Evolutionary conservation across 352 stramenopile genomes (phyloP).

Genomic region (Aphanomyces invadans): DNA sequence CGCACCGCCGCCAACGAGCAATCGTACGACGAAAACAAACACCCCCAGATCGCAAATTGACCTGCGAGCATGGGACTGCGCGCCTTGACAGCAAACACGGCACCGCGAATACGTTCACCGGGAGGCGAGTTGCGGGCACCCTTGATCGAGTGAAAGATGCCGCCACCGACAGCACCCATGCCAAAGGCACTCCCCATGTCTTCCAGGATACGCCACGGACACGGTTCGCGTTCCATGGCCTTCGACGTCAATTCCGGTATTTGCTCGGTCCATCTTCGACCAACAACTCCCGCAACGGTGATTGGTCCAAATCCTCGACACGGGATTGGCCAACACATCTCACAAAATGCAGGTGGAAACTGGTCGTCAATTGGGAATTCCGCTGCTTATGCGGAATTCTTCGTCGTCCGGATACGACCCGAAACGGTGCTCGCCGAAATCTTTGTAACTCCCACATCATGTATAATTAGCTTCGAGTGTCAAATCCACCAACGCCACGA

Average conservation of each 20-base stretch:
- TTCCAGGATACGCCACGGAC: conserved; percentile 97
- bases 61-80: conserved; percentile 89
- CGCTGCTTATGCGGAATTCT: neutral
- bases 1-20: conserved; percentile 95
- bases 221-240: conserved; percentile 87
- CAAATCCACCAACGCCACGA: neutral
- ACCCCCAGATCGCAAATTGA: conserved; percentile 94
- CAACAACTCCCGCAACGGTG: conserved; percentile 13
- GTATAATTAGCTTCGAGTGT: conserved; percentile 14
- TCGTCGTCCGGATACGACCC: neutral
- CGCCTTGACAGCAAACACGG: conserved; percentile 92
- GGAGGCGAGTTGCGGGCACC: conserved; percentile 90
- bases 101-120: conserved; percentile 84
- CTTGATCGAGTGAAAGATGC: conserved; percentile 95
- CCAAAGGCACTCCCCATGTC: conserved; percentile 97
- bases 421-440: too few species aligned
- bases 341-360: conserved; percentile 1
- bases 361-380: neutral
- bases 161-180: conserved; percentile 92
- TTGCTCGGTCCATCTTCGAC: conserved; percentile 15
- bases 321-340: conserved; percentile 11
- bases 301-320: conserved; percentile 6
- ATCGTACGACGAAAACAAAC: conserved; percentile 97
- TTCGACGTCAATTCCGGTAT: conserved; percentile 5
- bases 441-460: neutral